Conservation (phyloP, 163 green algal species). For the Trebouxia gelatinosa region DNA sequence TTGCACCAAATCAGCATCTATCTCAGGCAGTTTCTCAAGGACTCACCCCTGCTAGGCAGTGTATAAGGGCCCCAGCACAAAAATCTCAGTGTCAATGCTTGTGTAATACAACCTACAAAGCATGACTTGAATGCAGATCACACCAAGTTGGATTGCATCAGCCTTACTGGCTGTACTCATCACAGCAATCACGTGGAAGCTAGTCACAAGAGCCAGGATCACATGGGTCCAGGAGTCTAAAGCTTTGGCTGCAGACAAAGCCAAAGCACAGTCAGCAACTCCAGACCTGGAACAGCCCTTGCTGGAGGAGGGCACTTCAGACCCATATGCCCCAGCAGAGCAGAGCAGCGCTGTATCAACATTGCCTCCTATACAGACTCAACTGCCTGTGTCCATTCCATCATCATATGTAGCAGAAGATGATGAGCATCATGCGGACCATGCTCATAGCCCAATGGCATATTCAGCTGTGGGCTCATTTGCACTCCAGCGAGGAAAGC, state of each 20-base stretch:
- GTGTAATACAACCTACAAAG: too few species aligned
- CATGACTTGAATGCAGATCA: too few species aligned
- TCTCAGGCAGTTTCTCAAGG: too few species aligned
- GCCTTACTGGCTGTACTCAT: constrained; percentile 57
- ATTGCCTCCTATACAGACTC: background rate
- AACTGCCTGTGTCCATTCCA: background rate
- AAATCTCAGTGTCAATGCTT: too few species aligned
- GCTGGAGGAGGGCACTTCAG: background rate
- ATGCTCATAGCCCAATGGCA: constrained; percentile 14
- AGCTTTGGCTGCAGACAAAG: background rate
- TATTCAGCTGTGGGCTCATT: constrained; percentile 14
- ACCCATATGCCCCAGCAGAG: background rate
- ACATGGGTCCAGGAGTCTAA: constrained; percentile 40
- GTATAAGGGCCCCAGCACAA: too few species aligned
- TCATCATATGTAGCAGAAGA: background rate
- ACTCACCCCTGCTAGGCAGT: too few species aligned
- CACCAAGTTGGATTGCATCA: constrained; percentile 63
- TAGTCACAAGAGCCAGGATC: constrained; percentile 35
- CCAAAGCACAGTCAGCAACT: background rate
- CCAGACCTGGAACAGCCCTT: constrained; percentile 14
- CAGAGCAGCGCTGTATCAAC: background rate
- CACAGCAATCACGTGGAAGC: constrained; percentile 52
- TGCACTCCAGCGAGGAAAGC: too few species aligned
- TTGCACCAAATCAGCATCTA: too few species aligned
- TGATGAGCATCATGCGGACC: background rate